Conservation (phyloP, 176 grass and related monocot species). For the Rhynchospora pubera region DNA sequence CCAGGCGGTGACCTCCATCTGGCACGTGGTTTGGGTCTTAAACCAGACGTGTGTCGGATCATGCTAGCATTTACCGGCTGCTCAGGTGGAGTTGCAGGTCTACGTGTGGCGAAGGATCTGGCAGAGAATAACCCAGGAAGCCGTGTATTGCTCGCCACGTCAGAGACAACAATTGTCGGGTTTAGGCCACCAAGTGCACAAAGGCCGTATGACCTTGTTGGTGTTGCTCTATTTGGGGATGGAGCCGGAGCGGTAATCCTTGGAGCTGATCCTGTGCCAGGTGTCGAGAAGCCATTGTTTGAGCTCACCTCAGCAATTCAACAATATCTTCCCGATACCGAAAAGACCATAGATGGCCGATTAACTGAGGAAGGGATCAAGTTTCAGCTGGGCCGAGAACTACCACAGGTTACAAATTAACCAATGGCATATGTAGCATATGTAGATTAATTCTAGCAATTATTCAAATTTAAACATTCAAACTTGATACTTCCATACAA, state of each 20-base stretch:
- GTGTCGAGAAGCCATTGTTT: conserved; percentile 44
- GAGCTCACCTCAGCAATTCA: conserved; percentile 52
- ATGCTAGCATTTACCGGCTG: conserved; percentile 78
- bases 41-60: conserved; percentile 57
- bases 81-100: conserved; percentile 60
- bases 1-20: conserved; percentile 70
- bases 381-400: conserved; percentile 67
- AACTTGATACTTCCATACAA: not conserved
- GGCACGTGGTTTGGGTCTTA: conserved; percentile 50
- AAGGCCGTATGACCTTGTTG: conserved; percentile 76
- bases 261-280: conserved; percentile 27
- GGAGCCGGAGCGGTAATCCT: conserved; percentile 54
- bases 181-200: conserved; percentile 61
- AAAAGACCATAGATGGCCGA: conserved; percentile 56
- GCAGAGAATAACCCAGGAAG: conserved; percentile 45
- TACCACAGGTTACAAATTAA: conserved; percentile 39
- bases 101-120: conserved; percentile 68
- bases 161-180: conserved; percentile 65
- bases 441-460: not conserved
- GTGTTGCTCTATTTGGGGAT: conserved; percentile 74
- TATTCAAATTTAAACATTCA: not conserved
- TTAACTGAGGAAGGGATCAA: conserved; percentile 79
- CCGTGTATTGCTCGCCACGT: conserved; percentile 63
- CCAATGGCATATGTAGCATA: not conserved
- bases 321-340: conserved; percentile 52